Evolutionary conservation across 2,329 filamentous ascomycete species (phyloP), one percentile per base, ranked within the genome.

Genomic region (Colletotrichum sp.): DNA sequence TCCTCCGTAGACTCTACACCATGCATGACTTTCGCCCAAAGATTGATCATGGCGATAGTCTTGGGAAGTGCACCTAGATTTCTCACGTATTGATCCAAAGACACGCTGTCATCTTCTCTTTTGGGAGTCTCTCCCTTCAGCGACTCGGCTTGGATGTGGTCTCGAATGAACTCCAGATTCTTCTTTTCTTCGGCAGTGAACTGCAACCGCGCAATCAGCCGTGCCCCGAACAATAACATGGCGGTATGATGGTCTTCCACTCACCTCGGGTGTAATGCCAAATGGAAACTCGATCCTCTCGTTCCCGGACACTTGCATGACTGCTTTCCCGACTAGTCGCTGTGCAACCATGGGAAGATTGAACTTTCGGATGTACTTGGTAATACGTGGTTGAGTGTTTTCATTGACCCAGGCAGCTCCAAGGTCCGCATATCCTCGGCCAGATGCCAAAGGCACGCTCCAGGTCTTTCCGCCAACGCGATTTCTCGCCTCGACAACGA

Each of bases 401-500:
- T 83, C 81, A 48, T 81, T 79, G 66, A 79, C 60, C 80, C 79
- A 79, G 10, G 78, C 79, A 16, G 77, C 79, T 18, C 76, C 75
- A 3, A 78, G 66, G 13, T 80, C 77, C 4, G 87, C 84, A 16
- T 65, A 52, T 25, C 78, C 77, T 6, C 71, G 70, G 6, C 67
- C 71, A 16, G 58, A 70, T 8, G 77, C 68, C 8, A 79, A 30
- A 5, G 78, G 71, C 8, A 77, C 76, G 3, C 75, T 82, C 81
- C 81, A 85, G 0, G 81, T 85, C 77, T 86, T 86, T 3, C 86
- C 87, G 6, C 86, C 86, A 1, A 88, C 85, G 4, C 86, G 83
- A 74, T 87, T 83, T 5, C 85, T 77, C 7, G 86, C 86, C 69
- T 88, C 86, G 0, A 88, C 79, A 13, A 87, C 80, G 3, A 81